Percentiles rank a stretch among this genome's conserved stretches.
phyloP scores from a whole-genome alignment of 345 rosid genomes.

The Conringia planisiliqua region DNA sequence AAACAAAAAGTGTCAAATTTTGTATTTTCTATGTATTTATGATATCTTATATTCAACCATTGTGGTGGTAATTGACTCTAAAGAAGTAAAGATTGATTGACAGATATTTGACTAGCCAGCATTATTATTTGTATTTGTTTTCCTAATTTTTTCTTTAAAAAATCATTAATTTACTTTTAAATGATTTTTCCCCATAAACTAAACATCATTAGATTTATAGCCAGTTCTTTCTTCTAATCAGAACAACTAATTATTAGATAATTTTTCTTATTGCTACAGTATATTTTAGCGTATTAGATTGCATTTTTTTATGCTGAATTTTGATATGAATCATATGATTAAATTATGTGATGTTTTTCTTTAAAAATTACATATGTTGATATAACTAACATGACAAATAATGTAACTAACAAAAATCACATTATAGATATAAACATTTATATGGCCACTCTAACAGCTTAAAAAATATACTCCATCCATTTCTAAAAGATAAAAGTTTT shows the following conservation, averaged over 20 bases:
- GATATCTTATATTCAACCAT: background rate
- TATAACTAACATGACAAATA: no score
- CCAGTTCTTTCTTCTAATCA: background rate
- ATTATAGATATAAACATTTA: no score
- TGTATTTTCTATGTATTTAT: background rate
- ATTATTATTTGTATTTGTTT: background rate
- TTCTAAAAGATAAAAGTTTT: no score
- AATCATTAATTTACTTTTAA: background rate
- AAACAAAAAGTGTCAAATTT: background rate
- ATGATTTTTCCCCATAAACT: background rate
- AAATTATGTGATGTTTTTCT: background rate
- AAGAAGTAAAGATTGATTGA: background rate
- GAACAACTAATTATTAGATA: background rate
- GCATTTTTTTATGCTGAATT: no score
- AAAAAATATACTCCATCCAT: no score
- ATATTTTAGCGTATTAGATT: background rate
- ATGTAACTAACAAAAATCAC: no score
- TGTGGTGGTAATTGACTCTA: background rate
- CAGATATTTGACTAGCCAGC: background rate
- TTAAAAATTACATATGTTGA: background rate
- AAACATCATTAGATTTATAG: background rate
- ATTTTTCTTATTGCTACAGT: background rate
- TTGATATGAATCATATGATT: background rate
- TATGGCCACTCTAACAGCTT: no score
- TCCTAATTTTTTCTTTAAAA: background rate